phyloP scores from a whole-genome alignment of 768 basidiomycete genomes.

The Tylopilus balloui region DNA sequence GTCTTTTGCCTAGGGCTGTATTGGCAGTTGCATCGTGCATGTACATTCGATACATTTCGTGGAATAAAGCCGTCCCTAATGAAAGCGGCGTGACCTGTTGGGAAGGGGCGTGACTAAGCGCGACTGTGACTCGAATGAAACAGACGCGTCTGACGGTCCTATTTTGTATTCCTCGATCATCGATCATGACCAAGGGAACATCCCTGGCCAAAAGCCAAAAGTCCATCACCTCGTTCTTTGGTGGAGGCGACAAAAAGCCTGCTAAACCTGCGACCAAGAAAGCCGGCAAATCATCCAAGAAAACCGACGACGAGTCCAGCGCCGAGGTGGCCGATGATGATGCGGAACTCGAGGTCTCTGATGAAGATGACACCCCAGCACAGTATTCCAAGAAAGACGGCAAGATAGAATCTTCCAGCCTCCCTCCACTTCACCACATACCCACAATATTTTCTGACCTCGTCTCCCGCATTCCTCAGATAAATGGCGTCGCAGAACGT shows the following conservation, averaged over 20 bases:
- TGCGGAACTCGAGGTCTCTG: conserved; percentile 31
- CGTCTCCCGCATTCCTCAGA: conserved; percentile 57
- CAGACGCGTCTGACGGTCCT: conserved; percentile 11
- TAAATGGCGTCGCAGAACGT: conserved; percentile 61
- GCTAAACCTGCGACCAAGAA: conserved; percentile 24
- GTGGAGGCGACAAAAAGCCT: conserved; percentile 28
- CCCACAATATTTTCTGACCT: conserved; percentile 76
- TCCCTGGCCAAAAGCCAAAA: conserved; percentile 45
- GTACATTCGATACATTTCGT: conserved; percentile 10
- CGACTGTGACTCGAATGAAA: conserved; percentile 26
- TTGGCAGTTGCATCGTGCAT: conserved; percentile 5
- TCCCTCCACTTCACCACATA: conserved; percentile 73
- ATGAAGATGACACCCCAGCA: conserved; percentile 29
- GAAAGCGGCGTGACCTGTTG: conserved; percentile 14
- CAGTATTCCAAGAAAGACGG: conserved; percentile 36
- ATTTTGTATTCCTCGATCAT: conserved; percentile 22
- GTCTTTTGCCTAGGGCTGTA: background rate
- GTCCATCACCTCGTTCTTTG: conserved; percentile 54
- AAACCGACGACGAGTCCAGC: conserved; percentile 29
- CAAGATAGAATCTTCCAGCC: conserved; percentile 50
- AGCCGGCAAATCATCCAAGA: conserved; percentile 30
- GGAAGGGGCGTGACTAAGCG: conserved; percentile 16
- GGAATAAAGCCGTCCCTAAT: conserved; percentile 9
- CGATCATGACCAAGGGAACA: conserved; percentile 48
- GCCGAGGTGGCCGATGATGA: conserved; percentile 34